Base-by-base conservation (phyloP, 257 asterid species). In the Knoxia roxburghii region DNA sequence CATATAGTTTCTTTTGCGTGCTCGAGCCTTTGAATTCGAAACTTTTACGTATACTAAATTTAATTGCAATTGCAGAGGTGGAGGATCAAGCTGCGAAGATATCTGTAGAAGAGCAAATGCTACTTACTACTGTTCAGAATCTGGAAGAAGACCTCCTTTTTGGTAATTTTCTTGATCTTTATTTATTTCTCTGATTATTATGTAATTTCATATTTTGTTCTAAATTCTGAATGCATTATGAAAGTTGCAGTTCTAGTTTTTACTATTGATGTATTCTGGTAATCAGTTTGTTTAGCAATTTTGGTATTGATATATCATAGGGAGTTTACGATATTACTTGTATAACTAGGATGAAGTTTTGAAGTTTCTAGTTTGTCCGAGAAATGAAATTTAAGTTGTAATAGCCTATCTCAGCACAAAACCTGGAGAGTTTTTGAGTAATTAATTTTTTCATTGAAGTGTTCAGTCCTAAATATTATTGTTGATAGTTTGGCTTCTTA, bases 71-170 rank as follows among this genome's bases (percentile, higher is more conserved):
- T 81, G 77, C 85, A 91, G 98, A 91, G 84, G 98, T 81, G 77
- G 98, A 91, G 76, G 98, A 91, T 83, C 95, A 91, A 71, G 96
- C 89, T 15, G 90, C 89, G 39, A 83, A 84, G 76, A 75, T 78
- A 56, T 82, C 98, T 26, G 84, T 78, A 43, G 89, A 91, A 70
- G 95, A 91, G 78, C 98, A 91, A 61, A 86, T 84, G 91, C 86
- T 70, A 37, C 62, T 74, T 70, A 73, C 92, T 52, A 86, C 87
- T 49, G 68, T 91, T 65, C 85, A 83, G 64, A 77, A 81, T 75
- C 83, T 91, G 49, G 88, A 86, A 52, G 82, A 77, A 68, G 98
- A 91, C 65, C 89, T 89, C 33, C 82, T 76, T 59, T 79, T 71
- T 78, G 96, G 96, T 88, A 63, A 24, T 39, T 55, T 37, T 63